Evolutionary conservation across 179 eudicot species (phyloP).

Genomic region (Drosera spatulata): DNA sequence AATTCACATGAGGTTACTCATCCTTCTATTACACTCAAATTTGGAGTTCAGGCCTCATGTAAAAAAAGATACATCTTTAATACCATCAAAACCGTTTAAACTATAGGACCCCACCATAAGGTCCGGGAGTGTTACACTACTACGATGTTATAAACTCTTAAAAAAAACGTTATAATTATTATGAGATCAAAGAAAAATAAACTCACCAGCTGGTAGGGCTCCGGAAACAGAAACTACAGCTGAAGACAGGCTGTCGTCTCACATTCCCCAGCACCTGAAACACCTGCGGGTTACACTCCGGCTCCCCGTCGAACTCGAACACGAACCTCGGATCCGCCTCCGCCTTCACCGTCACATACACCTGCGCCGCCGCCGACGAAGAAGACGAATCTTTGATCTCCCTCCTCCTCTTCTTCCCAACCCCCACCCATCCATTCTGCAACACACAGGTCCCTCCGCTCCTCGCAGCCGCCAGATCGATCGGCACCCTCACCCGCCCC

Average conservation of each 20-base stretch:
- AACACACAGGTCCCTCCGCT: constrained; percentile 26
- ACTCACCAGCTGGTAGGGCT: constrained; percentile 11
- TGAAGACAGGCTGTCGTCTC: constrained; percentile 64
- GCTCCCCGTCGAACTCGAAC: constrained; percentile 71
- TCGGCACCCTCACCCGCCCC: constrained; percentile 28
- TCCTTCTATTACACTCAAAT: no score
- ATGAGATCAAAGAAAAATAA: no score
- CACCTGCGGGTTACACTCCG: constrained; percentile 89
- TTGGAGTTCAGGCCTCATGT: no score
- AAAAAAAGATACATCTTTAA: no score
- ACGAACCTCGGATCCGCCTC: constrained; percentile 88
- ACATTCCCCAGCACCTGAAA: constrained; percentile 71
- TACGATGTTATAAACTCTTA: no score
- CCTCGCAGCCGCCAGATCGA: constrained; percentile 23
- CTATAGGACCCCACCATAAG: no score
- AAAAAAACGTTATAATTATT: no score
- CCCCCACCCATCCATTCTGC: constrained; percentile 64
- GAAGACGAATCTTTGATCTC: background rate
- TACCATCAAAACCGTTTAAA: no score
- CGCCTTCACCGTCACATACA: constrained; percentile 49
- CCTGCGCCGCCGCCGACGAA: constrained; percentile 8
- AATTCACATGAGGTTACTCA: no score
- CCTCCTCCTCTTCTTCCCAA: constrained; percentile 11
- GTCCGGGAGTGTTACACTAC: no score
- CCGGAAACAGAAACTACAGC: constrained; percentile 74